Percentiles rank a stretch among this genome's conserved stretches.
Conservation (phyloP, 768 basidiomycete species). For the Lactarius trivialis region DNA sequence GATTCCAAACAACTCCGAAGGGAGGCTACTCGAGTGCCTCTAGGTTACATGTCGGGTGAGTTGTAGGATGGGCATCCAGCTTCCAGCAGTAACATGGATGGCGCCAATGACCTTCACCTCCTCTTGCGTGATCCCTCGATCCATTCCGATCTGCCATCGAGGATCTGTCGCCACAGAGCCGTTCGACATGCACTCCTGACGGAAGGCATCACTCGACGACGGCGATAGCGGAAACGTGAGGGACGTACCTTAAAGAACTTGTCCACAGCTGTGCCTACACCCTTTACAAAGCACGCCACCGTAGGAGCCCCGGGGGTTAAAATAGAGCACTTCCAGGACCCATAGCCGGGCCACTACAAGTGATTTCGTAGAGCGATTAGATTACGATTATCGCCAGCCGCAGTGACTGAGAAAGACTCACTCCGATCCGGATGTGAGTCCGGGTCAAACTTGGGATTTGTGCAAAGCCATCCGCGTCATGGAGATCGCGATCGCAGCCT, state of each 20-base stretch:
- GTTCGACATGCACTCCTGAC: not conserved
- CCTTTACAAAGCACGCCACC: not conserved
- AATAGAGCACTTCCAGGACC: not conserved
- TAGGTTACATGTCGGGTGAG: not conserved
- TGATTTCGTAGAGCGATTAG: not conserved
- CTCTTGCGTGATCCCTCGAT: constrained; percentile 5
- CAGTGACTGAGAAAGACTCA: not conserved
- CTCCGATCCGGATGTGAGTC: not conserved
- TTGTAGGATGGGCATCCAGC: constrained; percentile 20
- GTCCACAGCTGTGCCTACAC: constrained; percentile 3
- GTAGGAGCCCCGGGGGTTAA: too few relatives aligned
- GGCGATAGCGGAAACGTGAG: not conserved
- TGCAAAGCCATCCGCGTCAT: not conserved
- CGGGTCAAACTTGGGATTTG: too few relatives aligned
- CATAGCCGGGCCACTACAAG: constrained; percentile 15
- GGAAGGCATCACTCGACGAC: not conserved
- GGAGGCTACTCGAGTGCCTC: too few relatives aligned
- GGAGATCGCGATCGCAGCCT: not conserved
- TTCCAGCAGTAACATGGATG: constrained; percentile 10
- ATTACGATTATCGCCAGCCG: not conserved
- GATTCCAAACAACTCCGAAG: too few relatives aligned
- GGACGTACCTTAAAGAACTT: constrained; percentile 3
- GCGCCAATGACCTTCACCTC: constrained; percentile 11
- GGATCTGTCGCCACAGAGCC: not conserved
- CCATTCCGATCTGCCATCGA: constrained; percentile 2